Conservation (phyloP, 2,329 filamentous ascomycete species). For the Aspergillus sp. region DNA sequence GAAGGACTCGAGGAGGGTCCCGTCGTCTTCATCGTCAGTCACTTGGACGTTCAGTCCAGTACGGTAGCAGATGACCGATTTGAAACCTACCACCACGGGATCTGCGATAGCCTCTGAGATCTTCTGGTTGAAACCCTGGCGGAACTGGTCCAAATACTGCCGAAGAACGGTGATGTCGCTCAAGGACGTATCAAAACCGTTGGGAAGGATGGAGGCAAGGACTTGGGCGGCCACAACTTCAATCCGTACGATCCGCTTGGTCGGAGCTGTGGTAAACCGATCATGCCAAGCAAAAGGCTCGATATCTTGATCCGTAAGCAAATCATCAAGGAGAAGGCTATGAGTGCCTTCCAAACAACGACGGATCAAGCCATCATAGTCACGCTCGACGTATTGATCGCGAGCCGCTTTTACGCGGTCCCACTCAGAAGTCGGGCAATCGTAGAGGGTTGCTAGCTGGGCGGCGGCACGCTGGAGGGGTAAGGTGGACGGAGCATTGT, state of each 20-base stretch:
- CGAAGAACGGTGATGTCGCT: slow-evolving; percentile 25
- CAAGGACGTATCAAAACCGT: slow-evolving; percentile 28
- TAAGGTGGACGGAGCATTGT: slow-evolving; percentile 63
- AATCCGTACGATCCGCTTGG: slow-evolving; percentile 75
- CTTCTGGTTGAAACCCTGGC: slow-evolving; percentile 32
- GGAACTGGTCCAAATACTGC: slow-evolving; percentile 27
- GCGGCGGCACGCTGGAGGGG: slow-evolving; percentile 69
- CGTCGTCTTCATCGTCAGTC: slow-evolving; percentile 43
- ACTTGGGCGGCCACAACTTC: slow-evolving; percentile 70
- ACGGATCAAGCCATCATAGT: slow-evolving; percentile 60
- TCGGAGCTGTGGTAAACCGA: slow-evolving; percentile 62
- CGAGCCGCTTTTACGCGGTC: slow-evolving; percentile 55
- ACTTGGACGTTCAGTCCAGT: slow-evolving; percentile 68
- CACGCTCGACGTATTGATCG: slow-evolving; percentile 48
- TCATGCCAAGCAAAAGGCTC: slow-evolving; percentile 67
- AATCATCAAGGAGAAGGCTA: slow-evolving; percentile 76
- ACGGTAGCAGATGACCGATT: slow-evolving; percentile 79
- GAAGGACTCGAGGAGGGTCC: slow-evolving; percentile 31
- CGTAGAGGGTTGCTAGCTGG: slow-evolving; percentile 67
- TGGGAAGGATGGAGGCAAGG: slow-evolving; percentile 51
- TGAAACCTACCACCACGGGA: slow-evolving; percentile 73
- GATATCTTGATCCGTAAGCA: slow-evolving; percentile 59
- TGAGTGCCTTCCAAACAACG: slow-evolving; percentile 72
- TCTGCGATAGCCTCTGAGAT: slow-evolving; percentile 64
- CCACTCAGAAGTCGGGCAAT: slow-evolving; percentile 63